Conservation (phyloP, 176 grass and related monocot species). For the Rhipidocladum racemiflorum region DNA sequence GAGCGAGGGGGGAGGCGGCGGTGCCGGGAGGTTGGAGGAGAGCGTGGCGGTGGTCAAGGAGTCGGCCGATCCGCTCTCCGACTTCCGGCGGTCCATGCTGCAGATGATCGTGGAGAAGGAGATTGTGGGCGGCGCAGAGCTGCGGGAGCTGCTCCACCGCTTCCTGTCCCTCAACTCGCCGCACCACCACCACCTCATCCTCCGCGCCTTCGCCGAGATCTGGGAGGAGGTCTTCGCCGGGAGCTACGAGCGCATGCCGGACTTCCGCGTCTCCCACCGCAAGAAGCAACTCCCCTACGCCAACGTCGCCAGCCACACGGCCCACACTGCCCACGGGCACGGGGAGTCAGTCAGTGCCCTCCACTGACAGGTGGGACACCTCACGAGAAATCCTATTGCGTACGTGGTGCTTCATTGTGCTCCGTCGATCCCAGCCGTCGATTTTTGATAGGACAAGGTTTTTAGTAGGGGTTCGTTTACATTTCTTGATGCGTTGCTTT, state of each 20-base stretch:
- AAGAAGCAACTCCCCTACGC: not conserved
- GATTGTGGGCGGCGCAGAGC: slow-evolving; percentile 52
- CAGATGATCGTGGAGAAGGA: slow-evolving; percentile 92
- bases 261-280: slow-evolving; percentile 30
- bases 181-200: slow-evolving; percentile 55
- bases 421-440: not conserved
- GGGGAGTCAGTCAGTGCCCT: not conserved
- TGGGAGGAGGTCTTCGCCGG: slow-evolving; percentile 78
- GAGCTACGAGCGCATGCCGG: slow-evolving; percentile 42
- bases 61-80: slow-evolving; percentile 55
- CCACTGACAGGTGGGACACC: not conserved
- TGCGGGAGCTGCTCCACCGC: slow-evolving; percentile 56
- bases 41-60: slow-evolving; percentile 85
- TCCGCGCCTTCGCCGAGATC: slow-evolving; percentile 81
- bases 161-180: slow-evolving; percentile 70
- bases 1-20: slow-evolving; percentile 43
- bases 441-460: not conserved
- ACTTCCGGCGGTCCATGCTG: slow-evolving; percentile 80
- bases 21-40: slow-evolving; percentile 43
- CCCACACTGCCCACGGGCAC: not conserved
- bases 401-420: not conserved
- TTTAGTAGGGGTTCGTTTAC: slow-evolving; percentile 8
- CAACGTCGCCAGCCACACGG: not conserved
- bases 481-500: not conserved
- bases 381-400: not conserved